A percentile compares a stretch with the other conserved stretches of the same genome.
Conservation (phyloP, 805 yeast genomes). For the Candida caryicola region DNA sequence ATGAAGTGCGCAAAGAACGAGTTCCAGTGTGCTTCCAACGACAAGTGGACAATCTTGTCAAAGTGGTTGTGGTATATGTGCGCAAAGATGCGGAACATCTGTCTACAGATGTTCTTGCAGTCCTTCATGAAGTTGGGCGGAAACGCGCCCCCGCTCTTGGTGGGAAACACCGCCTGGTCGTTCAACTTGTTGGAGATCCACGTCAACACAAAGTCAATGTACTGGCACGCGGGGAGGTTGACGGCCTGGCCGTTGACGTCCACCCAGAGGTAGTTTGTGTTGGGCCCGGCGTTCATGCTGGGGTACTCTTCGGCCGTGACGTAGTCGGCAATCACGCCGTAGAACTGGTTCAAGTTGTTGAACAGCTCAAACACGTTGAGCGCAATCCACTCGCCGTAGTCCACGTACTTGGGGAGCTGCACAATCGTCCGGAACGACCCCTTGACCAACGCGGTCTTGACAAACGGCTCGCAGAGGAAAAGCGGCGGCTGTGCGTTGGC, state of each 20-base stretch:
- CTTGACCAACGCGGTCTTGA: slow-evolving; percentile 89
- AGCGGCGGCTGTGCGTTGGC: slow-evolving; percentile 42
- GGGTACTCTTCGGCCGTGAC: slow-evolving; percentile 88
- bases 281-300: slow-evolving; percentile 94
- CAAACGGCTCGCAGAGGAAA: slow-evolving; percentile 89
- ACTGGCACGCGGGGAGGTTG: slow-evolving; percentile 87
- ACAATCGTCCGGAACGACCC: slow-evolving; percentile 97
- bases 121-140: slow-evolving; percentile 82
- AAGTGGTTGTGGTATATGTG: slow-evolving; percentile 93
- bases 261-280: slow-evolving; percentile 87
- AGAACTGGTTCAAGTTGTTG: slow-evolving; percentile 81
- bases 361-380: slow-evolving; percentile 87
- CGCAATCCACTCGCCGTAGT: slow-evolving; percentile 93
- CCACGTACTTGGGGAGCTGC: slow-evolving; percentile 91
- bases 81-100: slow-evolving; percentile 94
- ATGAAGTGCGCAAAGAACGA: slow-evolving; percentile 94
- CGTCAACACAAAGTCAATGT: slow-evolving; percentile 85
- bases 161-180: slow-evolving; percentile 89
- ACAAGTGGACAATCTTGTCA: slow-evolving; percentile 86
- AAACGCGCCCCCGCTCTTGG: slow-evolving; percentile 83
- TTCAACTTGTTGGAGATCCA: slow-evolving; percentile 88
- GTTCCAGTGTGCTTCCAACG: slow-evolving; percentile 96
- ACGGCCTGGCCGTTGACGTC: slow-evolving; percentile 74
- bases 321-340: slow-evolving; percentile 86
- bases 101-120: slow-evolving; percentile 81